Percentiles rank a stretch among this genome's conserved stretches.
Conservation (phyloP, 192 early-diverging fungal genomes). For the Gaertneriomyces semiglobifer region DNA sequence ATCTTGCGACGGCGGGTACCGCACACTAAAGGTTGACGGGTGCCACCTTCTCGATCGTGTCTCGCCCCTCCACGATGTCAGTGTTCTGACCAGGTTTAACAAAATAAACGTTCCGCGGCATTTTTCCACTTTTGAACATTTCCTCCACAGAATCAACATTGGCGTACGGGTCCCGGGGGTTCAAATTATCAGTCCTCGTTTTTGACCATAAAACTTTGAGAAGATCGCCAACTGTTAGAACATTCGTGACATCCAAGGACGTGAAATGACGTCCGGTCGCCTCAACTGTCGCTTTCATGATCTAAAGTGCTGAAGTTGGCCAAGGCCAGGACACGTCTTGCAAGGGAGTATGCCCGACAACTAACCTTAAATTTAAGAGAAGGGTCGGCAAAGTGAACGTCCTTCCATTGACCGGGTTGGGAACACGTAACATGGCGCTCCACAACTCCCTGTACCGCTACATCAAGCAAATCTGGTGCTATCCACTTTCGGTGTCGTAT, state of each 20-base stretch:
- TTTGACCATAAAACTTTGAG: conserved; percentile 2
- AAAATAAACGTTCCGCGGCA: conserved; percentile 23
- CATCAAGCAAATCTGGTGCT: conserved; percentile 8
- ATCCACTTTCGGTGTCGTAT: background rate
- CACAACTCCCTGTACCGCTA: conserved; percentile 10
- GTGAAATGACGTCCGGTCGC: too few species aligned
- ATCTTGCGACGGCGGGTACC: too few species aligned
- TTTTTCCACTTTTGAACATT: conserved; percentile 13
- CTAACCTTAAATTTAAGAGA: conserved; percentile 26
- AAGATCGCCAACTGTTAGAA: conserved; percentile 10
- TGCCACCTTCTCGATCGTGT: too few species aligned
- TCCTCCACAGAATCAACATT: conserved; percentile 22
- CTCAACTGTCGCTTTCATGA: too few species aligned
- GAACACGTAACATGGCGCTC: conserved; percentile 1
- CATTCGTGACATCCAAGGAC: conserved; percentile 18
- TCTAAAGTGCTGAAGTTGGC: too few species aligned
- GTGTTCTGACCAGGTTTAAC: background rate
- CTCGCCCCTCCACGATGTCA: too few species aligned
- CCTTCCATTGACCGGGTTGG: conserved; percentile 3
- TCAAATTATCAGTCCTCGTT: background rate
- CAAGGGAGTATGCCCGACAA: background rate
- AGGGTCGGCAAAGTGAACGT: conserved; percentile 11
- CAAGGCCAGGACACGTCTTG: too few species aligned
- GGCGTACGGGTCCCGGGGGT: conserved; percentile 14
- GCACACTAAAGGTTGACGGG: too few species aligned